Conservation (phyloP, 768 basidiomycete species). For the Coprinellus micaceus region DNA sequence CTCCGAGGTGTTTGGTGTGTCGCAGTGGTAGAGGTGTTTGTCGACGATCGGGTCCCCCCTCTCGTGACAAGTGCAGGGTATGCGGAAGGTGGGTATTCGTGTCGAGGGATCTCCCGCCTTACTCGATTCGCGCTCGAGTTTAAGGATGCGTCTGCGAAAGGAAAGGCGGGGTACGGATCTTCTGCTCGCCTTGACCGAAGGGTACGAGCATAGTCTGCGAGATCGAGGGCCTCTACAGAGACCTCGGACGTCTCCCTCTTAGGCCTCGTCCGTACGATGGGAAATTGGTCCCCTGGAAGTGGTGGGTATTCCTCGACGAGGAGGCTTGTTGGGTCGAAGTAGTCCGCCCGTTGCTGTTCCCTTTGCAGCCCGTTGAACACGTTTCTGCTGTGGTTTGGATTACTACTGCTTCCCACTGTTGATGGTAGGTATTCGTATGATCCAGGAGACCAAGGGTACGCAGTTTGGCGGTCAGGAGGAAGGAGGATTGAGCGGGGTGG, state of each 20-base stretch:
- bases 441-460: constrained; percentile 63
- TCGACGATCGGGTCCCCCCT: constrained; percentile 41
- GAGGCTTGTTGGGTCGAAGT: constrained; percentile 13
- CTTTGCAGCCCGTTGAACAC: constrained; percentile 15
- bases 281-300: constrained; percentile 15
- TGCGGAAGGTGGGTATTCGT: constrained; percentile 25
- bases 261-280: constrained; percentile 12
- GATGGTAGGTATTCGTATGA: constrained; percentile 43
- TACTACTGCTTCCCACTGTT: neutral
- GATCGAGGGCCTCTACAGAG: constrained; percentile 68
- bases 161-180: constrained; percentile 32
- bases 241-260: constrained; percentile 55
- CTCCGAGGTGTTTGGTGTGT: constrained; percentile 21
- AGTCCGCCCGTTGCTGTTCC: constrained; percentile 4
- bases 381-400: neutral
- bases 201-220: constrained; percentile 64
- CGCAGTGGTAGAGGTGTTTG: constrained; percentile 7
- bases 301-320: constrained; percentile 17
- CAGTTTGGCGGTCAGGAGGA: constrained; percentile 9
- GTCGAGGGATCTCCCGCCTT: constrained; percentile 18
- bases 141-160: neutral
- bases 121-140: neutral
- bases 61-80: constrained; percentile 40
- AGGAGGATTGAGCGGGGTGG: constrained; percentile 52
- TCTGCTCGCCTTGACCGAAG: constrained; percentile 36